Percentiles rank a stretch among this genome's conserved stretches.
Conservation (phyloP, 352 stramenopile genomes). For the Globisporangium spinosum region DNA sequence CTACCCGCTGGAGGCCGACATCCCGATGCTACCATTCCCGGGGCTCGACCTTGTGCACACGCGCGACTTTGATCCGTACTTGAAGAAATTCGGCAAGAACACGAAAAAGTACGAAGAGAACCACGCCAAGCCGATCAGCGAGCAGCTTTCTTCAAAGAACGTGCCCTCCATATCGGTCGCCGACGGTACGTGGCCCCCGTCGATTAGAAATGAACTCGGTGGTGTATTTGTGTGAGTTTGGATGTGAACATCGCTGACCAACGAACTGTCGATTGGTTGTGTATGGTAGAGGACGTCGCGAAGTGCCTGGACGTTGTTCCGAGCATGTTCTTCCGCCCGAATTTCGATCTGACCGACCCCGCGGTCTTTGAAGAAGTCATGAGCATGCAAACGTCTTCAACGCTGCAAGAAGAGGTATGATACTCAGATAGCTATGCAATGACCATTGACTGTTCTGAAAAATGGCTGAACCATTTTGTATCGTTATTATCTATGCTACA, state of each 20-base stretch:
- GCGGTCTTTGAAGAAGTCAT: constrained; percentile 80
- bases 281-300: constrained; percentile 63
- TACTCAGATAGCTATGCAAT: neutral
- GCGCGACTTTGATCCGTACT: constrained; percentile 75
- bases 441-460: neutral
- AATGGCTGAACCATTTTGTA: neutral
- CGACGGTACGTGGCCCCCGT: constrained; percentile 38
- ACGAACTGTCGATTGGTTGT: neutral
- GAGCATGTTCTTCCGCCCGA: constrained; percentile 75
- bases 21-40: constrained; percentile 61
- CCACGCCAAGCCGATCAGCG: constrained; percentile 65
- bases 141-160: constrained; percentile 82
- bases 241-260: neutral
- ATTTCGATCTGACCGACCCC: constrained; percentile 74
- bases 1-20: constrained; percentile 68
- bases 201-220: neutral
- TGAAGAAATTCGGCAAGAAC: constrained; percentile 64
- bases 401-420: constrained; percentile 64
- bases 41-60: constrained; percentile 54
- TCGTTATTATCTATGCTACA: neutral
- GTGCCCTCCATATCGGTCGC: constrained; percentile 77
- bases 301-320: constrained; percentile 76
- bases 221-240: neutral
- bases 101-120: constrained; percentile 72
- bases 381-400: constrained; percentile 49